A percentile compares a stretch with the other conserved stretches of the same genome.
These are phyloP conservation scores for Ormosia emarginata DNA, from an alignment of 306 rosid species.

Conservation along the genomic window DNA sequence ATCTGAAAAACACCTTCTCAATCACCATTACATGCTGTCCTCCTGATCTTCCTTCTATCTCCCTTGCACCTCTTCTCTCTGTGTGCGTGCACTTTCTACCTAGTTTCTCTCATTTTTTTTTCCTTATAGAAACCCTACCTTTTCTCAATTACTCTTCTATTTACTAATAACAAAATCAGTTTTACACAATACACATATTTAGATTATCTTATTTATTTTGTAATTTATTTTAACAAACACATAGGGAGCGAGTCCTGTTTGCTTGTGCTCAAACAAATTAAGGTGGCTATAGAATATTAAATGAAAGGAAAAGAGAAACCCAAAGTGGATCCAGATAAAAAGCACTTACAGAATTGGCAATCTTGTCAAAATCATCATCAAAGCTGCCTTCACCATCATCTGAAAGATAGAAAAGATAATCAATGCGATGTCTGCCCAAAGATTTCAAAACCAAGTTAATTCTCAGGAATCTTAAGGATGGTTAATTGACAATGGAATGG, in stretches of 20 bases:
- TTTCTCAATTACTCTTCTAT: not conserved
- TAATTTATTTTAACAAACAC: not conserved
- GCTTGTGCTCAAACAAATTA: not conserved
- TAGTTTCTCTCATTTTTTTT: not conserved
- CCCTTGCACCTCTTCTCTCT: not conserved
- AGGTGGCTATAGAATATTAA: not conserved
- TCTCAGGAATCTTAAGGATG: not conserved
- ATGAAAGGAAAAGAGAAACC: slow-evolving; percentile 1
- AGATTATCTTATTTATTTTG: not conserved
- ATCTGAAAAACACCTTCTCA: not conserved
- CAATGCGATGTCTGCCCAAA: slow-evolving; percentile 9
- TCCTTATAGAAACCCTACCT: not conserved
- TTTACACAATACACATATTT: not conserved
- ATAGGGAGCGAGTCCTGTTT: not conserved
- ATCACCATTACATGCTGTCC: not conserved
- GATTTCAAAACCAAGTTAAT: not conserved
- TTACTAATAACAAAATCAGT: not conserved
- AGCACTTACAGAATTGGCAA: slow-evolving; percentile 77
- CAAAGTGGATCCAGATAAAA: slow-evolving; percentile 4
- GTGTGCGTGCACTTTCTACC: not conserved
- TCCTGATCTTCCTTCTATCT: not conserved
- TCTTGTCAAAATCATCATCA: slow-evolving; percentile 97
- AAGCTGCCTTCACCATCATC: slow-evolving; percentile 87
- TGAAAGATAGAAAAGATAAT: slow-evolving; percentile 36
- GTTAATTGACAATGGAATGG: not conserved